A percentile compares a stretch with the other conserved stretches of the same genome.
Conservation (phyloP, 2,329 filamentous ascomycete species). For the Hypocreales sp. region DNA sequence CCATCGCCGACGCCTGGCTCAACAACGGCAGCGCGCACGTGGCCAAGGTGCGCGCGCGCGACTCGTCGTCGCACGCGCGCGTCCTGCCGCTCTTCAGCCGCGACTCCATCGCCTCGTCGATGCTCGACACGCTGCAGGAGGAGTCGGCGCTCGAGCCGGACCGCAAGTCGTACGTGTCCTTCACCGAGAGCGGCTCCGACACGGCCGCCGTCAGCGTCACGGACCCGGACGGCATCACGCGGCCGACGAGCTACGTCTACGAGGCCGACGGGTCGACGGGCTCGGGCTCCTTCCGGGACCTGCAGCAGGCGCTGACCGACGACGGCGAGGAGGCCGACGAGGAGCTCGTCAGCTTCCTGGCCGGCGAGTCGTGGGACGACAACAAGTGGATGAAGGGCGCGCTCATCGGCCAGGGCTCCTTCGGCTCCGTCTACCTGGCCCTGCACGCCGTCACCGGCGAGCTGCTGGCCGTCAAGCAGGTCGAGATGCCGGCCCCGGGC, state of each 20-base stretch:
- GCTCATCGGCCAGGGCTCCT: slow-evolving; percentile 90
- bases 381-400: slow-evolving; percentile 99
- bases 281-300: slow-evolving; percentile 63
- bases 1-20: slow-evolving; percentile 88
- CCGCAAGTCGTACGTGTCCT: slow-evolving; percentile 91
- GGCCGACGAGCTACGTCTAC: slow-evolving; percentile 68
- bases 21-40: slow-evolving; percentile 28
- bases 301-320: slow-evolving; percentile 72
- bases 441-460: slow-evolving; percentile 93
- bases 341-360: slow-evolving; percentile 77
- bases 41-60: slow-evolving; percentile 23
- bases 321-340: slow-evolving; percentile 88
- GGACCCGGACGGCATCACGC: slow-evolving; percentile 58
- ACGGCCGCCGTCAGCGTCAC: slow-evolving; percentile 54
- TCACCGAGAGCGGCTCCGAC: slow-evolving; percentile 62
- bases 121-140: slow-evolving; percentile 81
- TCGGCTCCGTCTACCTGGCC: slow-evolving; percentile 88
- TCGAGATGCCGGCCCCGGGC: slow-evolving; percentile 70
- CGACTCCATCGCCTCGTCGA: slow-evolving; percentile 77
- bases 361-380: slow-evolving; percentile 87
- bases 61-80: slow-evolving; percentile 38
- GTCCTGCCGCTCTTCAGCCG: slow-evolving; percentile 38
- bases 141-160: slow-evolving; percentile 78
- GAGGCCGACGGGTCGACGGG: slow-evolving; percentile 63
- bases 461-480: slow-evolving; percentile 95